Evolutionary conservation across 1,139 yeast genomes (phyloP), one percentile per base, ranked within the genome.

Genomic region (Nematodospora anomalae): DNA sequence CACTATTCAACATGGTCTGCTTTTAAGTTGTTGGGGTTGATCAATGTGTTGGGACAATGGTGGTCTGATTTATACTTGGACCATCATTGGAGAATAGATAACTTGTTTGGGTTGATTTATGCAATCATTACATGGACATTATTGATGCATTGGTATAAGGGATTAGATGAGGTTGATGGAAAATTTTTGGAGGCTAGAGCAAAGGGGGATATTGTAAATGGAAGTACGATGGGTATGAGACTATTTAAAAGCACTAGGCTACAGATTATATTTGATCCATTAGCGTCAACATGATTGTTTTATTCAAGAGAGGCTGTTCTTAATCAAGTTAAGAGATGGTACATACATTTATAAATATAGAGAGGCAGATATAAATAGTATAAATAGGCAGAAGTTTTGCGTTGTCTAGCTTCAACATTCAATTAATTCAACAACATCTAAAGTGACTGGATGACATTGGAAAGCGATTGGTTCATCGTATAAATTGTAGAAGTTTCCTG

Each of bases 31-130:
- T 41, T 57, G 20, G 62, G 70, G 37, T 43, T 67, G 38, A 28
- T 41, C 4, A 64, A 76, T 60, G 74, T 76, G 33, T 41, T 63
- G 4, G 55, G 79, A 31, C 87, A 80, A 52, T 79, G 86, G 83
- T 81, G 87, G 87, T 78, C 84, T 18, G 80, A 86, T 11, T 79
- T 81, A 59, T 82, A 82, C 49, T 57, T 82, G 41, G 86, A 80
- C 51, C 88, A 81, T 53, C 88, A 82, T 55, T 82, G 82, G 74
- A 62, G 84, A 43, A 55, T 80, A 22, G 88, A 82, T 50, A 40
- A 60, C 8, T 51, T 67, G 30, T 73, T 69, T 50, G 55, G 69
- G 6, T 31, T 71, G n/a, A 56, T 75, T 20, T 53, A 49, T 37
- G 42, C 47, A 3, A 33, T 44, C 5, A 39, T 57, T 41, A 46